A percentile compares a stretch with the other conserved stretches of the same genome.
Conservation (phyloP, 352 stramenopile genomes). For the Globisporangium splendens region DNA sequence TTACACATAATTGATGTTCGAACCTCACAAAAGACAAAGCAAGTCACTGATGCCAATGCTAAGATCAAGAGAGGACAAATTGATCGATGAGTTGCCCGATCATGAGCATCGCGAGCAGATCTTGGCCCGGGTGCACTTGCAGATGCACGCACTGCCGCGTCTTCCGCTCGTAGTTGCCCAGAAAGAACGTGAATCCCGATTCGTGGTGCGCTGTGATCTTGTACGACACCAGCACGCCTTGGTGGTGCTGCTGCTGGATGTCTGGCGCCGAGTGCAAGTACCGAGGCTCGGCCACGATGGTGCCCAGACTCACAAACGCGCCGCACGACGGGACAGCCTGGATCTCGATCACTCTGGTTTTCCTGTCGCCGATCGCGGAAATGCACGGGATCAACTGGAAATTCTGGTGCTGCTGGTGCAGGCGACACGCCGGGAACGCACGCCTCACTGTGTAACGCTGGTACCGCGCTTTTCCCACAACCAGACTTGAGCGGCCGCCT, state of each 20-base stretch:
- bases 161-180: constrained; percentile 21
- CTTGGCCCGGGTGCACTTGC: constrained; percentile 21
- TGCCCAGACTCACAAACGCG: constrained; percentile 16
- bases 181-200: constrained; percentile 23
- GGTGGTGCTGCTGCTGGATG: constrained; percentile 1
- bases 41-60: constrained; percentile 3
- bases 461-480: constrained; percentile 4
- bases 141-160: constrained; percentile 12
- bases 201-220: constrained; percentile 17
- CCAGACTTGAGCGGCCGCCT: neutral
- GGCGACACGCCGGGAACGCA: constrained; percentile 21
- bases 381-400: constrained; percentile 23
- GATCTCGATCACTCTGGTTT: constrained; percentile 11
- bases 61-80: constrained; percentile 11
- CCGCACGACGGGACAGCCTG: constrained; percentile 16
- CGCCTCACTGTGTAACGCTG: constrained; percentile 17
- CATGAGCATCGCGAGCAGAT: constrained; percentile 26
- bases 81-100: constrained; percentile 18
- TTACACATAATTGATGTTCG: neutral
- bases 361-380: constrained; percentile 12
- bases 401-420: constrained; percentile 21
- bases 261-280: neutral
- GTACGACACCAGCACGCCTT: constrained; percentile 12
- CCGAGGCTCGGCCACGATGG: constrained; percentile 13
- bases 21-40: constrained; percentile 1